phyloP scores from a whole-genome alignment of 768 basidiomycete species.

The Kwoniella mangroviensis region DNA sequence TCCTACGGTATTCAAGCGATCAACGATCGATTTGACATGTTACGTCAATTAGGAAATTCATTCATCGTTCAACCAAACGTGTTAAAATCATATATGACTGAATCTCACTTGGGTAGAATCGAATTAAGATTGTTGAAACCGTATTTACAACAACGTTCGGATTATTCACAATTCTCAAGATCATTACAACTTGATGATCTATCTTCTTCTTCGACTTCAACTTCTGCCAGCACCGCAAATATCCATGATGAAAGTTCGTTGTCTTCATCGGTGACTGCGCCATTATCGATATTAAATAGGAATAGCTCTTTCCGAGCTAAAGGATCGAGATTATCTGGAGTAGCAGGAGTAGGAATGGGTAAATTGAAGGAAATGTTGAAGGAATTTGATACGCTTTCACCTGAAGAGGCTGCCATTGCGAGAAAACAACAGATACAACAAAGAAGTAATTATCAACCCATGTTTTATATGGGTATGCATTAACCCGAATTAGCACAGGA shows the following conservation, averaged over 20 bases:
- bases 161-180: slow-evolving; percentile 75
- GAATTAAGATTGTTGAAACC: slow-evolving; percentile 84
- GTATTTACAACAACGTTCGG: slow-evolving; percentile 85
- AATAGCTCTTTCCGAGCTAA: slow-evolving; percentile 12
- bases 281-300: slow-evolving; percentile 14
- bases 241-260: slow-evolving; percentile 2
- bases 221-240: background rate
- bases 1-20: slow-evolving; percentile 82
- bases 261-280: background rate
- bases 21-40: slow-evolving; percentile 95
- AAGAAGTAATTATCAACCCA: slow-evolving; percentile 18
- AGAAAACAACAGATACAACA: background rate
- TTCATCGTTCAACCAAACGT: slow-evolving; percentile 97
- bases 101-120: slow-evolving; percentile 89
- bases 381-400: slow-evolving; percentile 46
- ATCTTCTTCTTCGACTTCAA: slow-evolving; percentile 9
- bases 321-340: slow-evolving; percentile 44
- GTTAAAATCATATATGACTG: slow-evolving; percentile 91
- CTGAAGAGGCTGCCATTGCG: slow-evolving; percentile 30
- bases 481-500: background rate
- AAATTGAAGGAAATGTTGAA: slow-evolving; percentile 54
- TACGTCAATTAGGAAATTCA: slow-evolving; percentile 93
- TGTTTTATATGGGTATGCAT: slow-evolving; percentile 27
- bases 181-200: slow-evolving; percentile 51
- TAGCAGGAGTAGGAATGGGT: slow-evolving; percentile 53